These are phyloP conservation scores for Colletotrichum graminicola DNA, from an alignment of 2,329 filamentous ascomycete genomes.

Conservation along the genomic window DNA sequence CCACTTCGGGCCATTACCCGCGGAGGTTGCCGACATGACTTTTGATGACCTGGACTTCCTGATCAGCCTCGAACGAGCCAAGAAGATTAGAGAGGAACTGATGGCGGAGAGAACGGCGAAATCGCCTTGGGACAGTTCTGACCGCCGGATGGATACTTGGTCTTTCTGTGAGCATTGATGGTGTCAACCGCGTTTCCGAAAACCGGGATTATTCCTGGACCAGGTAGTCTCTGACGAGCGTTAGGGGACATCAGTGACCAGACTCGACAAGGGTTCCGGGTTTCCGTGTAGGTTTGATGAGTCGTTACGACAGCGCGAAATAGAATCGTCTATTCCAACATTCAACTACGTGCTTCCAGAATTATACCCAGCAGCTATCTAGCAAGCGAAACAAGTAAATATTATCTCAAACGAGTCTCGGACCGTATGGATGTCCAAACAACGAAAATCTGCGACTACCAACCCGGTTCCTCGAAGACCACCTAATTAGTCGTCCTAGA, in stretches of 20 bases:
- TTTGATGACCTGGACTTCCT: conserved; percentile 45
- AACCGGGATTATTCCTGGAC: too few relatives aligned
- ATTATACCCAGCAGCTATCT: not conserved
- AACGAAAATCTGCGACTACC: not conserved
- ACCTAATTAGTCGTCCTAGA: not conserved
- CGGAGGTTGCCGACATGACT: conserved; percentile 45
- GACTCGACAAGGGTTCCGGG: not conserved
- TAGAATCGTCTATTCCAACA: not conserved
- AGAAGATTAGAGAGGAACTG: conserved; percentile 45
- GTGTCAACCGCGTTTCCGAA: not conserved
- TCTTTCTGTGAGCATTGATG: conserved; percentile 47
- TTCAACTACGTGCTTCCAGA: not conserved
- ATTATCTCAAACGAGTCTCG: not conserved
- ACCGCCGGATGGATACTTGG: conserved; percentile 13
- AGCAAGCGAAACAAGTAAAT: too few relatives aligned
- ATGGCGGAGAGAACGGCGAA: conserved; percentile 47
- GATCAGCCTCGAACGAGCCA: conserved; percentile 44
- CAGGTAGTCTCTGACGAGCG: too few relatives aligned
- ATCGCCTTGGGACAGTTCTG: too few relatives aligned
- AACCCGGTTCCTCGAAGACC: not conserved
- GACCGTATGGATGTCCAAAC: too few relatives aligned
- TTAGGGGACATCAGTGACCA: not conserved
- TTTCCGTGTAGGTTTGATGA: not conserved
- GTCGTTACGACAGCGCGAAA: not conserved
- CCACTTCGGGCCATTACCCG: conserved; percentile 35